Conservation (phyloP, 2,329 filamentous ascomycete species). For the Talaromyces sp. region DNA sequence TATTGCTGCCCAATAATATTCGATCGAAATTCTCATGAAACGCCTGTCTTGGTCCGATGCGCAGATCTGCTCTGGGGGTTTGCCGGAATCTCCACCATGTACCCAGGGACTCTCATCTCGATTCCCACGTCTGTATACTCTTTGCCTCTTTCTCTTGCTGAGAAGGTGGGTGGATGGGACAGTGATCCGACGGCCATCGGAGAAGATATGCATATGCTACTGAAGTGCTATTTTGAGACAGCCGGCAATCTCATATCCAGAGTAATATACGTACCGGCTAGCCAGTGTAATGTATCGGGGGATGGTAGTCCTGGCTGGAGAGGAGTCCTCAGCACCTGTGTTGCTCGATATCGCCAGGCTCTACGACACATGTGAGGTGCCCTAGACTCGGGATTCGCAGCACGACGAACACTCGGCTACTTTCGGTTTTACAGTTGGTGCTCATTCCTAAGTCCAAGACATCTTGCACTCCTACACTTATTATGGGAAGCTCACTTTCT, state of each 20-base stretch:
- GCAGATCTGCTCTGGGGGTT: conserved; percentile 74
- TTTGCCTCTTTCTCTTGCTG: conserved; percentile 66
- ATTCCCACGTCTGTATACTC: conserved; percentile 77
- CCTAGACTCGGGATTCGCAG: conserved; percentile 67
- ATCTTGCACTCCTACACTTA: conserved; percentile 64
- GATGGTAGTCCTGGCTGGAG: conserved; percentile 56
- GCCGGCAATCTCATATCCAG: conserved; percentile 68
- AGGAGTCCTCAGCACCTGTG: conserved; percentile 55
- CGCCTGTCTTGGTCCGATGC: conserved; percentile 69
- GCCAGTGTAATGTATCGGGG: conserved; percentile 71
- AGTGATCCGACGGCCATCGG: conserved; percentile 71
- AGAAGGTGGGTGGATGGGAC: conserved; percentile 73
- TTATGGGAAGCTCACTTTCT: conserved; percentile 76
- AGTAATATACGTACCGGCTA: conserved; percentile 69
- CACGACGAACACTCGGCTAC: conserved; percentile 54
- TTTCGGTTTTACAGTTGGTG: conserved; percentile 21
- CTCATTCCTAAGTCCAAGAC: conserved; percentile 46
- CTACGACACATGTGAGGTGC: conserved; percentile 77
- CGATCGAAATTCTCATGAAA: conserved; percentile 70
- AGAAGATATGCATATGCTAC: conserved; percentile 76
- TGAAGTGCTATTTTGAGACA: conserved; percentile 76
- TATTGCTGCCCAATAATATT: conserved; percentile 74
- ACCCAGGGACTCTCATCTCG: conserved; percentile 64
- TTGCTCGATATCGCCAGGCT: conserved; percentile 71
- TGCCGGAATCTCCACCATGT: conserved; percentile 70